Evolutionary conservation across 352 stramenopile genomes (phyloP).

Genomic region (Pythium biforme): DNA sequence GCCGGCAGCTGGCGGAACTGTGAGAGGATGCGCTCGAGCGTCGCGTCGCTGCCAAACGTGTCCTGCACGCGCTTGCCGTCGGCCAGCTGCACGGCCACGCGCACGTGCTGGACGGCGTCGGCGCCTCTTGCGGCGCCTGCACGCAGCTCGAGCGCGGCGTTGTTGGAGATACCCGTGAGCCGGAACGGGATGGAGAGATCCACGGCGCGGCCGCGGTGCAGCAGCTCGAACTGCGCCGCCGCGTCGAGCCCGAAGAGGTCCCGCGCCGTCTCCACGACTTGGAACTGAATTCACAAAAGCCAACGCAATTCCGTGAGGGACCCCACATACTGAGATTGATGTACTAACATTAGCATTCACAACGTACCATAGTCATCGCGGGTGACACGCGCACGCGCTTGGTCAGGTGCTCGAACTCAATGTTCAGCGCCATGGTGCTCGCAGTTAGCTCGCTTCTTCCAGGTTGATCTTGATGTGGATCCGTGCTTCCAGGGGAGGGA

Average conservation of each 20-base stretch:
- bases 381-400: slow-evolving; percentile 79
- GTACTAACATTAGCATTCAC: not conserved
- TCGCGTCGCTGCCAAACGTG: slow-evolving; percentile 51
- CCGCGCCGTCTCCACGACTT: slow-evolving; percentile 65
- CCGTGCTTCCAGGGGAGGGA: not conserved
- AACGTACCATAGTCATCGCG: slow-evolving; percentile 68
- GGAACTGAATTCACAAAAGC: too few relatives aligned
- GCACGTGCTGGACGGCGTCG: slow-evolving; percentile 47
- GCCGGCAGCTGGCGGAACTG: slow-evolving; percentile 53
- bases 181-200: slow-evolving; percentile 85
- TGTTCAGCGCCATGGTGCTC: slow-evolving; percentile 63
- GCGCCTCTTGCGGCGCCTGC: slow-evolving; percentile 25
- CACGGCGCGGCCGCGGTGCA: slow-evolving; percentile 59
- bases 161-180: slow-evolving; percentile 84
- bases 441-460: not conserved
- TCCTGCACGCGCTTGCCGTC: slow-evolving; percentile 79
- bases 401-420: slow-evolving; percentile 65
- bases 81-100: slow-evolving; percentile 74
- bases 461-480: slow-evolving; percentile 5
- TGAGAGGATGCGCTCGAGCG: slow-evolving; percentile 56
- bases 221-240: slow-evolving; percentile 50
- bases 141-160: slow-evolving; percentile 69
- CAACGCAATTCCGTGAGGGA: too few relatives aligned
- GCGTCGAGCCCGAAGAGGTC: slow-evolving; percentile 51
- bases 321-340: too few relatives aligned